Evolutionary conservation across 371 early-diverging fungal species (phyloP), one percentile per base, ranked within the genome.

Genomic region (Mycotypha africana): DNA sequence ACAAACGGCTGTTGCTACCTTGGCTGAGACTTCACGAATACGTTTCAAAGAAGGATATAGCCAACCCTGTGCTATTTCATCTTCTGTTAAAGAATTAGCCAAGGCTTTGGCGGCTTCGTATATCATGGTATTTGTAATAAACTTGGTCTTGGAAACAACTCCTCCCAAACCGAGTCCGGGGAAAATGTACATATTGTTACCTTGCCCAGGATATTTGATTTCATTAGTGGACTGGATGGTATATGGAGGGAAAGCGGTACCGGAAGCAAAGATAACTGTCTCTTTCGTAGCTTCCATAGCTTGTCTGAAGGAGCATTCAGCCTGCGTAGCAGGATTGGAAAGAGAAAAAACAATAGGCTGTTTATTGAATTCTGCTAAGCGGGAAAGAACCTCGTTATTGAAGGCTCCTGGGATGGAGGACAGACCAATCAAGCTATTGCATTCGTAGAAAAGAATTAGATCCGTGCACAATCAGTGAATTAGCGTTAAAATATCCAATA

Each of bases 271-370:
- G 45, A 95, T 81, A 10, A 90, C 93, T 33, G 76, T 66, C 60
- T 89, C 84, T 43, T 89, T 62, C 6, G 96, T 91, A 47, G 65
- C 59, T 38, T 63, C 56, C 89, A 95, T 89, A 30, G 96, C 94
- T 44, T 86, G 70, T 56, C 84, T 91, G 58, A 88, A 95, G 5
- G 87, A 86, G 71, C 94, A 95, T 70, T 95, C 95, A 38, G 93
- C 92, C 65, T 91, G 84, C 36, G 79, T 79, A 21, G 74, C 66
- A 20, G 95, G 93, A 61, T 95, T 95, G 4, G 94, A 93, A 45
- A 95, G 83, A 10, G 95, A 93, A 74, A 95, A 93, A 24, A 95
- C 79, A 56, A 94, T 92, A n/a, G 96, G 96, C 7, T 79, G 77
- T 17, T 79, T 40, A 56, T 92, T 94, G 34, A 91, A 45, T 37